Conservation (phyloP, 1,139 yeast species). For the Pichia sp. region DNA sequence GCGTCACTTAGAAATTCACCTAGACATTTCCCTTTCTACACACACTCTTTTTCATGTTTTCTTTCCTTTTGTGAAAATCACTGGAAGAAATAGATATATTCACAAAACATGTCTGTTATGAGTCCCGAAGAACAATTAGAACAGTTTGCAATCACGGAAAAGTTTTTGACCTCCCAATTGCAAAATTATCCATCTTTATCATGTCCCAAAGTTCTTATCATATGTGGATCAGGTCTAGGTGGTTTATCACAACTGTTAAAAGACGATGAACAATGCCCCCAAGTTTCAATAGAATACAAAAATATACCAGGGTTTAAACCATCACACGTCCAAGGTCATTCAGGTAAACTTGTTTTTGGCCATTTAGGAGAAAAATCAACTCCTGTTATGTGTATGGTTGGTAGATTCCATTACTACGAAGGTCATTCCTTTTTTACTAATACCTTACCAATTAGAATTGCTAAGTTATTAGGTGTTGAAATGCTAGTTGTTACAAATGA, state of each 20-base stretch:
- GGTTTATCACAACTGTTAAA: conserved; percentile 61
- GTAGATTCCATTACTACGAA: conserved; percentile 86
- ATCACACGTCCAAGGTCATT: conserved; percentile 88
- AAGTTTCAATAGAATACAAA: conserved; percentile 51
- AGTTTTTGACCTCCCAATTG: background rate
- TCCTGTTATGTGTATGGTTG: conserved; percentile 91
- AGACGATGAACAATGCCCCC: conserved; percentile 20
- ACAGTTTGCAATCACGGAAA: conserved; percentile 4
- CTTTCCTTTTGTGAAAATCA: too few relatives aligned
- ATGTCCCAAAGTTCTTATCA: conserved; percentile 63
- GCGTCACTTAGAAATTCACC: too few relatives aligned
- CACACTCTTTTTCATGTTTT: background rate
- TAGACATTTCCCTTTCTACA: too few relatives aligned
- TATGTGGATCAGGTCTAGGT: conserved; percentile 93
- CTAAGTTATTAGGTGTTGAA: conserved; percentile 54
- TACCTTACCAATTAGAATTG: conserved; percentile 78
- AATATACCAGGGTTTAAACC: conserved; percentile 73
- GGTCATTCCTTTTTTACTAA: conserved; percentile 79
- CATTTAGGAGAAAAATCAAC: conserved; percentile 58
- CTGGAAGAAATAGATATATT: background rate
- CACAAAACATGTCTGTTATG: background rate
- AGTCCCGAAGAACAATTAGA: conserved; percentile 6
- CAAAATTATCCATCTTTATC: conserved; percentile 8
- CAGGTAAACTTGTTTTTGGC: conserved; percentile 78
- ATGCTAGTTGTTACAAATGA: conserved; percentile 82